A percentile compares a stretch with the other conserved stretches of the same genome.
phyloP scores from a whole-genome alignment of 2,329 filamentous ascomycete species.

The Phaeosphaeria sp. region DNA sequence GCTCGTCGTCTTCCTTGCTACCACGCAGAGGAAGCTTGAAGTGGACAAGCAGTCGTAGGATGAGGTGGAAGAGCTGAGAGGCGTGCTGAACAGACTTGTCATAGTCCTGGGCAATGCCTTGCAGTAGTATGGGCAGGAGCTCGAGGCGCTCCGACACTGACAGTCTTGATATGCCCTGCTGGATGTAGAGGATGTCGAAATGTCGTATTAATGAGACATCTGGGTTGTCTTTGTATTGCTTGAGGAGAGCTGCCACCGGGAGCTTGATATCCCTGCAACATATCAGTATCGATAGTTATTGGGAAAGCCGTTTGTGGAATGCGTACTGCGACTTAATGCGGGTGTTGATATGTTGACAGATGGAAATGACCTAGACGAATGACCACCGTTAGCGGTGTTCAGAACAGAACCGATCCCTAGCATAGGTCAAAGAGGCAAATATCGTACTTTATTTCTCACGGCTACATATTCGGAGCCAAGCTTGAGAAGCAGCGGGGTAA shows the following conservation, averaged over 20 bases:
- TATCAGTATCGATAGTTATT: neutral
- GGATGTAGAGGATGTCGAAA: slow-evolving; percentile 87
- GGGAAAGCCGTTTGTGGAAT: neutral
- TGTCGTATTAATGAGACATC: slow-evolving; percentile 78
- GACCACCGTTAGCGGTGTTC: slow-evolving; percentile 42
- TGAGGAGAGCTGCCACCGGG: slow-evolving; percentile 81
- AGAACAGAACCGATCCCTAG: neutral
- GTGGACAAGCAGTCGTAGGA: slow-evolving; percentile 76
- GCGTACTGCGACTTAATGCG: slow-evolving; percentile 63
- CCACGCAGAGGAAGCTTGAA: slow-evolving; percentile 77
- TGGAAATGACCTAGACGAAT: slow-evolving; percentile 63
- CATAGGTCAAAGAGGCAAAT: neutral
- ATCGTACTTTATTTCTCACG: slow-evolving; percentile 76
- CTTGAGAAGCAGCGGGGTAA: slow-evolving; percentile 84
- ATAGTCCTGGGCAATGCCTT: slow-evolving; percentile 69
- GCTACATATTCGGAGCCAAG: slow-evolving; percentile 79
- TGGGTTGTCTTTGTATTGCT: slow-evolving; percentile 83
- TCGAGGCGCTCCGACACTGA: slow-evolving; percentile 69
- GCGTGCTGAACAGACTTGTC: slow-evolving; percentile 62
- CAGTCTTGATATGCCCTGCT: slow-evolving; percentile 76
- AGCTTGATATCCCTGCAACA: slow-evolving; percentile 67
- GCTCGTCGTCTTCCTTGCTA: slow-evolving; percentile 75
- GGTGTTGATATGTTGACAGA: slow-evolving; percentile 76
- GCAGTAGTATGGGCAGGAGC: slow-evolving; percentile 73
- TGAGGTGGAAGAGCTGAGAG: slow-evolving; percentile 79